phyloP scores from a whole-genome alignment of 2,329 filamentous ascomycete genomes.

The Aureobasidium sp. region DNA sequence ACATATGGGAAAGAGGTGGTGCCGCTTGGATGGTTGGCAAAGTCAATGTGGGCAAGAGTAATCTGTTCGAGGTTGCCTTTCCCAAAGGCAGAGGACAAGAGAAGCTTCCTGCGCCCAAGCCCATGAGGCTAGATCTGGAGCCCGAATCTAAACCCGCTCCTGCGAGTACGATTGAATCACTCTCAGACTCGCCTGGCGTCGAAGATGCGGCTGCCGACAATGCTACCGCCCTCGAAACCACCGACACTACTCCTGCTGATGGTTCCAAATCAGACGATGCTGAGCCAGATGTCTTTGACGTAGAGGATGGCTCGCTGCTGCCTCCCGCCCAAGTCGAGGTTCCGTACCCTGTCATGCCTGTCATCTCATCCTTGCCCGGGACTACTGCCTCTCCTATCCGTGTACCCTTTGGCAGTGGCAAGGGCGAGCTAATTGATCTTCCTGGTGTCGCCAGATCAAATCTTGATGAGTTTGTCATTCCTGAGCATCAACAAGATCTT shows the following conservation, averaged over 20 bases:
- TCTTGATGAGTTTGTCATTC: slow-evolving; percentile 63
- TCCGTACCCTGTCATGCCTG: slow-evolving; percentile 74
- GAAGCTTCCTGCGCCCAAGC: slow-evolving; percentile 1
- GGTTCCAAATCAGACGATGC: neutral
- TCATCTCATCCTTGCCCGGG: slow-evolving; percentile 79
- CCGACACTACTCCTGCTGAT: neutral
- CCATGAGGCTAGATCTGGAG: neutral
- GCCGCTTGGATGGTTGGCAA: slow-evolving; percentile 97
- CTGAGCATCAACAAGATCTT: slow-evolving; percentile 58
- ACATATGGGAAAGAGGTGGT: slow-evolving; percentile 76
- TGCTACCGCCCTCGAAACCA: neutral
- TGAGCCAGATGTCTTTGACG: slow-evolving; percentile 21
- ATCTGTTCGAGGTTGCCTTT: slow-evolving; percentile 79
- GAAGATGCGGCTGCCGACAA: neutral
- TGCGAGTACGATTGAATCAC: neutral
- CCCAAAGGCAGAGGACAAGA: slow-evolving; percentile 55
- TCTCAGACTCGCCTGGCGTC: neutral
- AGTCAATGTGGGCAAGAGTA: slow-evolving; percentile 94
- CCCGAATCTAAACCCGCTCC: neutral
- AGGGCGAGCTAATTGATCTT: slow-evolving; percentile 87
- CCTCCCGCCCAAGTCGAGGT: slow-evolving; percentile 68
- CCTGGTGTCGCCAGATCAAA: slow-evolving; percentile 73
- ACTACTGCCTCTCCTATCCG: slow-evolving; percentile 94
- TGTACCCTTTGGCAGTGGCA: slow-evolving; percentile 77
- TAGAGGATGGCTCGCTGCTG: slow-evolving; percentile 46